Evolutionary conservation across 2,329 filamentous ascomycete genomes (phyloP).

Genomic region (Pseudogymnoascus sp.): DNA sequence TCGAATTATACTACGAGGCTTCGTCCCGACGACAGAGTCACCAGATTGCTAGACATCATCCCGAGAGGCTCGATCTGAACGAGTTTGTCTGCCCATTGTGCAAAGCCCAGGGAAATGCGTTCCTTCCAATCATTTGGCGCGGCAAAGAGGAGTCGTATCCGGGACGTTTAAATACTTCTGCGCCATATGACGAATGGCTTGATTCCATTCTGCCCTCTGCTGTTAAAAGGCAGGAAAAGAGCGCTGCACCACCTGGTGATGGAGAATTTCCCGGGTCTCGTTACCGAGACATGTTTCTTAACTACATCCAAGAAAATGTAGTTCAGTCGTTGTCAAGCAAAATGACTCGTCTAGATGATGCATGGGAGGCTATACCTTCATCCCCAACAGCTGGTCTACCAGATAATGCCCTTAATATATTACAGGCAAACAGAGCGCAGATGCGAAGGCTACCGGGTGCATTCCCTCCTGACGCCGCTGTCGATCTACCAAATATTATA

Average conservation of each 20-base stretch:
- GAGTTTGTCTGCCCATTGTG: constrained; percentile 96
- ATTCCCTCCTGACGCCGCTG: constrained; percentile 22
- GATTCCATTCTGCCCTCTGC: constrained; percentile 21
- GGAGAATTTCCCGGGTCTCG: constrained; percentile 16
- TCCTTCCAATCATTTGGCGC: constrained; percentile 93
- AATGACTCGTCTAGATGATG: neutral
- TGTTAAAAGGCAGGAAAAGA: constrained; percentile 41
- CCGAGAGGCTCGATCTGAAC: constrained; percentile 67
- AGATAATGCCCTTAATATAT: neutral
- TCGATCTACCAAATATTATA: constrained; percentile 22
- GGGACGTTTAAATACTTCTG: constrained; percentile 52
- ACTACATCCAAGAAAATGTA: constrained; percentile 42
- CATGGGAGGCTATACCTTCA: constrained; percentile 2
- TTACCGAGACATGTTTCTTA: constrained; percentile 40
- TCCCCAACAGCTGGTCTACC: constrained; percentile 7
- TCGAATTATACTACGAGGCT: constrained; percentile 82
- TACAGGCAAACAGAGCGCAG: neutral
- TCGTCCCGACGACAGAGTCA: constrained; percentile 77
- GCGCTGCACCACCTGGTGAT: constrained; percentile 27
- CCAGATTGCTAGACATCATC: constrained; percentile 91
- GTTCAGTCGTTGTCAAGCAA: constrained; percentile 39
- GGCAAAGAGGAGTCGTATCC: constrained; percentile 79
- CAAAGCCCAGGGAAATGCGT: constrained; percentile 91
- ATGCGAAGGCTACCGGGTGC: neutral
- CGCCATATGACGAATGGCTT: constrained; percentile 46